A percentile compares a stretch with the other conserved stretches of the same genome.
These are phyloP conservation scores for Pseudoturritis turrita DNA, from an alignment of 345 rosid species.

Conservation along the genomic window DNA sequence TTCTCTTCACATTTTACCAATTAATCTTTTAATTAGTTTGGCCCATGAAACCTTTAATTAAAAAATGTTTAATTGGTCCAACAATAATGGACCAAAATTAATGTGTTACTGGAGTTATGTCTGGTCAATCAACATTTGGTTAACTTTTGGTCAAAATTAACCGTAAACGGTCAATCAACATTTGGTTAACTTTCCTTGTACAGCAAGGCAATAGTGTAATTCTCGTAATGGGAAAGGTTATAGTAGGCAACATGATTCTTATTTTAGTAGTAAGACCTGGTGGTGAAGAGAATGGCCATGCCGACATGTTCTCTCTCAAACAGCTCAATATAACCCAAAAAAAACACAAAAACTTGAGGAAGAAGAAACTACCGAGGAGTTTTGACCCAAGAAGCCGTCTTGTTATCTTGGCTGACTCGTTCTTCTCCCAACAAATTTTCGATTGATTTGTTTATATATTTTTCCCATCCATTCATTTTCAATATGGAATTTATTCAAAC, in stretches of 20 bases:
- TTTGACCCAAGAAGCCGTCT: not conserved
- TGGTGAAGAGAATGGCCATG: constrained; percentile 4
- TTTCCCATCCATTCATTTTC: too few relatives aligned
- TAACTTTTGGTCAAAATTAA: too few relatives aligned
- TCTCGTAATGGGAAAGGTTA: not conserved
- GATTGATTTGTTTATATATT: too few relatives aligned
- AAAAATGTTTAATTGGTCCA: too few relatives aligned
- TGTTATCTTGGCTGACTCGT: constrained; percentile 23
- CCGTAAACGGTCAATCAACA: not conserved
- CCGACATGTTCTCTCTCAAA: constrained; percentile 24
- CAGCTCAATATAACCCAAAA: constrained; percentile 5
- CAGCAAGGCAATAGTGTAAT: not conserved
- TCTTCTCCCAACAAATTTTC: constrained; percentile 7
- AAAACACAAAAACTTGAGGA: not conserved
- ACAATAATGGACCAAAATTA: too few relatives aligned
- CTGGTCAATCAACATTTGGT: not conserved
- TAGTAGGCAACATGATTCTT: constrained; percentile 19
- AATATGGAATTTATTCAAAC: not conserved
- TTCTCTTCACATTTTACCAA: too few relatives aligned
- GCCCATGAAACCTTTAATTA: too few relatives aligned
- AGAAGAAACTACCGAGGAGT: constrained; percentile 17
- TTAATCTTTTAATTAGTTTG: too few relatives aligned
- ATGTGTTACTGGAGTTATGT: too few relatives aligned
- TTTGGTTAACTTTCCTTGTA: constrained; percentile 4
- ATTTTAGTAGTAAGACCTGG: constrained; percentile 2